Base-by-base conservation (phyloP, 148 eudicot genomes). In the Persicaria maculosa region DNA sequence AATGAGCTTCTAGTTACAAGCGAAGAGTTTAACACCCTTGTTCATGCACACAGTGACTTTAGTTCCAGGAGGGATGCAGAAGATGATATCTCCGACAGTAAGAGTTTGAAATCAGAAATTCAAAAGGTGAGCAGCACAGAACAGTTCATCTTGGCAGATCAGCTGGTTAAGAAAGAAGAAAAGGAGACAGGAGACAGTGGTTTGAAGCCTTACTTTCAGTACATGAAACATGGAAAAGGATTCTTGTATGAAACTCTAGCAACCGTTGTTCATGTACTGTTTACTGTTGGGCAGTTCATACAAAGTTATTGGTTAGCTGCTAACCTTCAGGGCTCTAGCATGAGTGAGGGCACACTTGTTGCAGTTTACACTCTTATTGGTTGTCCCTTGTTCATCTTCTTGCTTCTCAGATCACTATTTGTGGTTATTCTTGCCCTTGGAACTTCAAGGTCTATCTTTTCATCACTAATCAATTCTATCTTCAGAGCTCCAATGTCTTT, bases 241-340 rank as follows among this genome's bases (percentile, higher is more conserved):
- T 80, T 70, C 79, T 77, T 86, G 47, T 83, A 77, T 68, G 73
- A 83, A 62, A 77, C 83, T 55, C 14, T 85, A 52, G 81, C 89
- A 47, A 62, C 78, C 20, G 36, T 74, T 5, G 75, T 79, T 40
- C 92, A 88, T 46, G 57, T 77, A 46, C 50, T 75, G 19, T 85
- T 74, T 54, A 57, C 80, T 20, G 44, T 80, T 3, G 88, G 89
- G 12, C 95, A 88, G 81, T 77, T 84, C n/a, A 59, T 74, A 47
- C 89, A 88, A 48, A 86, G 81, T 74, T 72, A 79, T 44, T 90
- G 87, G 91, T 67, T 88, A 79, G 95, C 95, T 52, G 58, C 80
- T 9, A 80, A 80, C 46, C 74, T 88, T 59, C 84, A 84, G 19
- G 74, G 78, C 71, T 74, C 79, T 61, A 76, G 72, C 47, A 53